Evolutionary conservation across 2,329 filamentous ascomycete genomes (phyloP), one percentile per base, ranked within the genome.

Genomic region (Calonectria hawksworthii): DNA sequence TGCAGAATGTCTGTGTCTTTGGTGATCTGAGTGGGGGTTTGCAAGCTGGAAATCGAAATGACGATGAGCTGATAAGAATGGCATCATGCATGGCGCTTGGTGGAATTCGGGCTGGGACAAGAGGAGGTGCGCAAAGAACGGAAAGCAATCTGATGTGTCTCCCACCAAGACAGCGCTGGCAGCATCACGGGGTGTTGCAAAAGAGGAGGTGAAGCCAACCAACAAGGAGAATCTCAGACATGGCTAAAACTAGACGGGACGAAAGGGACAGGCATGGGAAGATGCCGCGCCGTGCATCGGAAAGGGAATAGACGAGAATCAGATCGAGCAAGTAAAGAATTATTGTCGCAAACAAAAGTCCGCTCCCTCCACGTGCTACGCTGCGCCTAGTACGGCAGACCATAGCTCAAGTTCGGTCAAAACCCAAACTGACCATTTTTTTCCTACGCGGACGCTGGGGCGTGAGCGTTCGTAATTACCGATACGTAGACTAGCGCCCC

Each of bases 1-100:
- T 63, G 56, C 56, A 63, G 56, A 41, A 63, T 63, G 10, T 14
- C 23, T 63, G 41, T 61, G 56, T 63, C 54, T 54, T 14, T 34
- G 52, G 30, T 56, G 26, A 18, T 32, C 26, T 38, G 56, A 38
- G 56, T 38, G 56, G n/a, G 32, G 56, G 23, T 61, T n/a, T 38
- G 3, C n/a, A 38, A 38, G n/a, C 32, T 34, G 30, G 5, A 61
- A 18, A 10, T 10, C 32, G 14, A 38, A 38, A 23, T 38, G 56
- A 41, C 14, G n/a, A 28, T 28, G n/a, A 10, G 11, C 32, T 61
- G 36, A 28, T 26, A 38, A 18, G 21, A 14, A 13, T 16, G 32
- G n/a, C 34, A 28, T 38, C 34, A 26, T 61, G 56, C n/a, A 26
- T 26, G 4, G 4, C 34, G n/a, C n/a, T 26, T 16, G 34, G 18